Conservation (phyloP, 306 rosid species). For the Trichosanthes truncata region DNA sequence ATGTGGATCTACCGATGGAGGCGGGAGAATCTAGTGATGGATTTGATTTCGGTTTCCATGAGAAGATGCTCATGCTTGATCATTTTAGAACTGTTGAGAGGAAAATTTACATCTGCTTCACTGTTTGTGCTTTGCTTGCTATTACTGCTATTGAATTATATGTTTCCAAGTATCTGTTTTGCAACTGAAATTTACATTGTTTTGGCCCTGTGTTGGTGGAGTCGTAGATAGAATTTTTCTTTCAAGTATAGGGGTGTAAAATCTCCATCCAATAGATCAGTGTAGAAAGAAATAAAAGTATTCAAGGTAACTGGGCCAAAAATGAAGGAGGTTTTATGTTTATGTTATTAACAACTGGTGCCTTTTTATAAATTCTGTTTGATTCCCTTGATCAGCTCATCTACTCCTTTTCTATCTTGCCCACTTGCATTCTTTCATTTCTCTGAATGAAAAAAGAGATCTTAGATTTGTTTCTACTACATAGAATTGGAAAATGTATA, state of each 20-base stretch:
- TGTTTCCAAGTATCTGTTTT: not conserved
- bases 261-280: not conserved
- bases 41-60: not conserved
- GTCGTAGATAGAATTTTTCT: not conserved
- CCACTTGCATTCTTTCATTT: not conserved
- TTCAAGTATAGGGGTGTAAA: not conserved
- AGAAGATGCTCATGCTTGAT: not conserved
- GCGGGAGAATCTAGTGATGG: not conserved
- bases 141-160: not conserved
- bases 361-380: not conserved
- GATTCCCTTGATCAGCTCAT: not conserved
- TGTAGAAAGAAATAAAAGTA: not conserved
- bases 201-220: not conserved
- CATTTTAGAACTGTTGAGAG: not conserved
- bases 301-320: not conserved
- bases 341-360: not conserved
- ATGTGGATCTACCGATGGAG: not conserved
- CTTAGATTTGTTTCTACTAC: not conserved
- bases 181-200: not conserved
- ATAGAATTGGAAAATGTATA: not conserved
- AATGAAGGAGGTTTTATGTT: not conserved
- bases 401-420: not conserved
- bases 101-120: not conserved
- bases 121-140: not conserved
- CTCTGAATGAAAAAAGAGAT: not conserved